Evolutionary conservation across 2,329 filamentous ascomycete species (phyloP).

Genomic region (Eutypella sp.): DNA sequence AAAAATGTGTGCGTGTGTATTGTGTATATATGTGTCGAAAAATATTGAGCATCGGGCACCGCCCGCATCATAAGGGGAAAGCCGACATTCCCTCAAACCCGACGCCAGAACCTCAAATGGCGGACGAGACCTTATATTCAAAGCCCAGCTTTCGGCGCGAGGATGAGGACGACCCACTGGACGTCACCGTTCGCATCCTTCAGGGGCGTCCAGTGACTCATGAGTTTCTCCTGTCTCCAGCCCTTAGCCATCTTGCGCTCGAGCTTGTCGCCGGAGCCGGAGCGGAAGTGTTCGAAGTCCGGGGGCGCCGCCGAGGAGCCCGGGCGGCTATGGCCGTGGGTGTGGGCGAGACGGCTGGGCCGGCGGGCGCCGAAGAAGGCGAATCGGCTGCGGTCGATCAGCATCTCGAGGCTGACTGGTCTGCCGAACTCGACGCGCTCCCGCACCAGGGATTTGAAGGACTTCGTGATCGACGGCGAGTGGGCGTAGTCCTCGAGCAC

Average conservation of each 20-base stretch:
- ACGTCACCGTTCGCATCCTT: constrained; percentile 26
- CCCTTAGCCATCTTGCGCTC: constrained; percentile 16
- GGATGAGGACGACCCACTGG: constrained; percentile 28
- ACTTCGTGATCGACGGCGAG: constrained; percentile 37
- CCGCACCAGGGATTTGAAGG: constrained; percentile 40
- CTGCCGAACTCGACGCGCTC: constrained; percentile 22
- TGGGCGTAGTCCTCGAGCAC: constrained; percentile 45
- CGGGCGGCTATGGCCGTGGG: not conserved
- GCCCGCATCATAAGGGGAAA: too few relatives aligned
- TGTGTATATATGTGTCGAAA: too few relatives aligned
- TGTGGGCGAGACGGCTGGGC: not conserved
- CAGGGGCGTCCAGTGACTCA: constrained; percentile 32
- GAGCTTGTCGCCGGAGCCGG: constrained; percentile 1
- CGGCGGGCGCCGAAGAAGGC: not conserved
- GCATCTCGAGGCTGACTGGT: constrained; percentile 23
- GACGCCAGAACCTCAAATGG: not conserved
- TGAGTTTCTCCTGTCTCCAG: constrained; percentile 15
- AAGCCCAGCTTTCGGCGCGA: constrained; percentile 16
- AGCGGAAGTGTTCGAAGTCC: not conserved
- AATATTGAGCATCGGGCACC: too few relatives aligned
- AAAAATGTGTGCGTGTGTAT: too few relatives aligned
- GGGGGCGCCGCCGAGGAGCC: constrained; percentile 1
- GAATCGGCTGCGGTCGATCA: constrained; percentile 7
- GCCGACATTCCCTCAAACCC: not conserved
- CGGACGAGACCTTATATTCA: not conserved